phyloP scores from a whole-genome alignment of 2,329 filamentous ascomycete species.

The Aureobasidium mangrovei region DNA sequence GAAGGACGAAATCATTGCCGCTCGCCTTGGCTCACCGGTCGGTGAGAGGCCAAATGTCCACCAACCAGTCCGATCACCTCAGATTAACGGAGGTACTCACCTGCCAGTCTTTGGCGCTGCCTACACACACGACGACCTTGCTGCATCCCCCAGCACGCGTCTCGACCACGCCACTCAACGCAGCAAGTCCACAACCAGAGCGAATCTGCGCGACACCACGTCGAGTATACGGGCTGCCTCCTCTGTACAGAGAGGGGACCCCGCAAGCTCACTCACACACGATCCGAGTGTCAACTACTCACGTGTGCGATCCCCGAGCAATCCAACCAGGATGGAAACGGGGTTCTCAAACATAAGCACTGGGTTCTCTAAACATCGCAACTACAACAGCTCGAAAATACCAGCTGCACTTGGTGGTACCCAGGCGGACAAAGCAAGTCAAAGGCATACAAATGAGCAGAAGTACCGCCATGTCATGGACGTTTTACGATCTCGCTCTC shows the following conservation, averaged over 20 bases:
- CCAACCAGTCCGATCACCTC: conserved; percentile 16
- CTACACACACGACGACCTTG: conserved; percentile 10
- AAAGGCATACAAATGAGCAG: not conserved
- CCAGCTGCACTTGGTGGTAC: conserved; percentile 5
- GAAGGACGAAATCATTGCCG: conserved; percentile 18
- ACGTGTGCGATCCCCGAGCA: not conserved
- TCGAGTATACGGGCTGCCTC: not conserved
- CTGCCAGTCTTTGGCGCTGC: conserved; percentile 4
- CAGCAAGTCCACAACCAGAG: conserved; percentile 2
- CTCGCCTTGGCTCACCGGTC: conserved; percentile 20
- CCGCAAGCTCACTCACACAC: not conserved
- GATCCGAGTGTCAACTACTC: not conserved
- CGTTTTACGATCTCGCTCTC: conserved; percentile 13
- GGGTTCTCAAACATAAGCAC: not conserved
- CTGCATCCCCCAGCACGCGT: conserved; percentile 13
- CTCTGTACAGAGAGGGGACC: not conserved
- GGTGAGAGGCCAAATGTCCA: conserved; percentile 17
- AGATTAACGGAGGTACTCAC: not conserved
- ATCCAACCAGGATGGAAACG: not conserved
- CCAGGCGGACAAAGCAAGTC: conserved; percentile 15
- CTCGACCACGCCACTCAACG: conserved; percentile 11
- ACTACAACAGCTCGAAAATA: conserved; percentile 9
- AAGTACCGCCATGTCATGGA: conserved; percentile 20
- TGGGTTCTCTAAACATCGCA: conserved; percentile 9
- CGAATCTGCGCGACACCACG: not conserved